phyloP scores from a whole-genome alignment of 768 basidiomycete genomes.

The Auricularia sp. region DNA sequence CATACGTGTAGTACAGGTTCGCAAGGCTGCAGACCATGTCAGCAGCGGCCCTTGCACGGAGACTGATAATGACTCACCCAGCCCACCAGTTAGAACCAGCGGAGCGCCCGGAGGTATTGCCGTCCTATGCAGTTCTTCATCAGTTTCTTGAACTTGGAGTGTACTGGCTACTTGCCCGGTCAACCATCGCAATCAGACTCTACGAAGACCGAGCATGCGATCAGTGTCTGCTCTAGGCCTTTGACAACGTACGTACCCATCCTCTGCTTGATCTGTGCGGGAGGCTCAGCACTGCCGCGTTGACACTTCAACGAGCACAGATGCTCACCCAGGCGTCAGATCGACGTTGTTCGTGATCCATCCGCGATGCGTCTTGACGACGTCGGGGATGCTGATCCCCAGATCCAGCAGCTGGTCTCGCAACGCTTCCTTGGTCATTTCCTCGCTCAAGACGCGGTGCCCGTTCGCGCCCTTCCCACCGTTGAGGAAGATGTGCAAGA shows the following conservation, averaged over 20 bases:
- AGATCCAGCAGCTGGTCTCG: not conserved
- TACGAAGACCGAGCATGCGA: not conserved
- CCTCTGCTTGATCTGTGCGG: not conserved
- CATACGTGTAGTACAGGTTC: not conserved
- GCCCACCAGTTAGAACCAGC: not conserved
- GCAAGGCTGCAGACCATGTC: not conserved
- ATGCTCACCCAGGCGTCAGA: not conserved
- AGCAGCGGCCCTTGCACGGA: not conserved
- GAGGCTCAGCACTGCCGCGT: not conserved
- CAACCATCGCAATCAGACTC: not conserved
- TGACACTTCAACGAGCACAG: not conserved
- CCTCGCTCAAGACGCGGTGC: not conserved
- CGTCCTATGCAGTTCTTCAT: not conserved
- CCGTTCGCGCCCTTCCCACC: not conserved
- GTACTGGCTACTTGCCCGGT: not conserved
- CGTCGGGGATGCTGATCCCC: not conserved
- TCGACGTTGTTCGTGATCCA: not conserved
- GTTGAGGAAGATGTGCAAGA: not conserved
- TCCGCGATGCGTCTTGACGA: not conserved
- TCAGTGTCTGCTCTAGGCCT: too few species aligned
- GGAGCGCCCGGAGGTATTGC: not conserved
- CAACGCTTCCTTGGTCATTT: not conserved
- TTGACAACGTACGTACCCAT: not conserved
- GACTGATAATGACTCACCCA: not conserved
- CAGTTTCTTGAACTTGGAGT: not conserved